Conservation (phyloP, 2,329 filamentous ascomycete genomes). For the Alternaria brassicicola region DNA sequence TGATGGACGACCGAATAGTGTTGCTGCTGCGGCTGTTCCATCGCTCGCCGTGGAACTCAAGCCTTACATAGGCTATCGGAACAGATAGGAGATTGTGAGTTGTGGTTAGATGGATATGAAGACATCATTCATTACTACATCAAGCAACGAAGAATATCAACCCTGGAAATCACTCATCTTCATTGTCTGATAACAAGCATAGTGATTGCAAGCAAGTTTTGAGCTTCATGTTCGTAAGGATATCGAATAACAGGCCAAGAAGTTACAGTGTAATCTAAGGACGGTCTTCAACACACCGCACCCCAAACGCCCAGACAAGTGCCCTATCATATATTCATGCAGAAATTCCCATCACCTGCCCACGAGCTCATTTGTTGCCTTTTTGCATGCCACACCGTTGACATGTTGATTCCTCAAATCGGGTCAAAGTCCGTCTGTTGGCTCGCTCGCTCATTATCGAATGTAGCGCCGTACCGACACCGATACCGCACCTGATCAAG, state of each 20-base stretch:
- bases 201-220: too few relatives aligned
- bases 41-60: not conserved
- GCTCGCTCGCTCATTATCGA: slow-evolving; percentile 31
- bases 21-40: not conserved
- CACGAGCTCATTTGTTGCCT: not conserved
- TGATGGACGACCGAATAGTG: not conserved
- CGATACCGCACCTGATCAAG: slow-evolving; percentile 14
- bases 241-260: not conserved
- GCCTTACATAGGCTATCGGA: not conserved
- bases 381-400: not conserved
- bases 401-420: not conserved
- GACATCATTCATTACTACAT: not conserved
- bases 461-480: slow-evolving; percentile 25
- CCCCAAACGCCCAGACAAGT: not conserved
- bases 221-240: not conserved
- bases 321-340: not conserved
- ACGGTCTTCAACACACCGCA: not conserved
- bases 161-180: not conserved
- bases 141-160: not conserved
- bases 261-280: not conserved
- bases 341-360: not conserved
- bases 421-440: slow-evolving; percentile 29
- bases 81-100: not conserved
- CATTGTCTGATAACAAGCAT: not conserved
- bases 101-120: not conserved